These are phyloP conservation scores for Cladosporium sp. DNA, from an alignment of 2,329 filamentous ascomycete genomes.

Conservation along the genomic window DNA sequence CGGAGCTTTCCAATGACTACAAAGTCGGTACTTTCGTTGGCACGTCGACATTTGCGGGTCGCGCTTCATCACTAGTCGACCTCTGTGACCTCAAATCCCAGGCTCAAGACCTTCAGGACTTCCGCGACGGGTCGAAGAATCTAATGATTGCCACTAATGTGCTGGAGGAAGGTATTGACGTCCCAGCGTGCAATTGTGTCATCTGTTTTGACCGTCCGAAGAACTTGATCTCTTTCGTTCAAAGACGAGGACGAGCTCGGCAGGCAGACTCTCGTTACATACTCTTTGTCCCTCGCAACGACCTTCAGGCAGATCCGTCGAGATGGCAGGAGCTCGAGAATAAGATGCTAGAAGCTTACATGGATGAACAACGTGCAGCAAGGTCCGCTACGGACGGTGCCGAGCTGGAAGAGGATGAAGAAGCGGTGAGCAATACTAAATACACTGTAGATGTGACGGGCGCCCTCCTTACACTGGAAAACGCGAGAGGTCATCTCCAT, in stretches of 20 bases:
- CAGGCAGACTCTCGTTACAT: conserved; percentile 53
- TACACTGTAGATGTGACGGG: conserved; percentile 46
- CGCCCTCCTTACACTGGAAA: conserved; percentile 67
- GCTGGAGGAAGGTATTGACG: conserved; percentile 59
- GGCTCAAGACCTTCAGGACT: conserved; percentile 50
- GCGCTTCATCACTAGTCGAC: conserved; percentile 47
- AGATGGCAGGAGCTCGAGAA: conserved; percentile 66
- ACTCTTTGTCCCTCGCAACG: conserved; percentile 44
- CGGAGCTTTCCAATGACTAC: conserved; percentile 28
- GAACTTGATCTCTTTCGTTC: conserved; percentile 62
- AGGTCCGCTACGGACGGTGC: conserved; percentile 48
- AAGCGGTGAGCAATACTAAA: conserved; percentile 33
- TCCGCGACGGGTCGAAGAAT: conserved; percentile 50
- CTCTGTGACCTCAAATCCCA: conserved; percentile 47
- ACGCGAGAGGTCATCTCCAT: conserved; percentile 70
- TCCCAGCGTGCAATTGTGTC: conserved; percentile 61
- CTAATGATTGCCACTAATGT: conserved; percentile 57
- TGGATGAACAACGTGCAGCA: conserved; percentile 38
- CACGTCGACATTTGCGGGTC: conserved; percentile 38
- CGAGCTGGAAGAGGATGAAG: conserved; percentile 46
- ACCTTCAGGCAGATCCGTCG: conserved; percentile 31
- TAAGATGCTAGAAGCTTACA: conserved; percentile 67
- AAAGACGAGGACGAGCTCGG: conserved; percentile 61
- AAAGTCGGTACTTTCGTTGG: conserved; percentile 52
- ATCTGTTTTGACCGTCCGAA: conserved; percentile 60